Evolutionary conservation across 345 rosid species (phyloP).

Genomic region (Angophora floribunda): DNA sequence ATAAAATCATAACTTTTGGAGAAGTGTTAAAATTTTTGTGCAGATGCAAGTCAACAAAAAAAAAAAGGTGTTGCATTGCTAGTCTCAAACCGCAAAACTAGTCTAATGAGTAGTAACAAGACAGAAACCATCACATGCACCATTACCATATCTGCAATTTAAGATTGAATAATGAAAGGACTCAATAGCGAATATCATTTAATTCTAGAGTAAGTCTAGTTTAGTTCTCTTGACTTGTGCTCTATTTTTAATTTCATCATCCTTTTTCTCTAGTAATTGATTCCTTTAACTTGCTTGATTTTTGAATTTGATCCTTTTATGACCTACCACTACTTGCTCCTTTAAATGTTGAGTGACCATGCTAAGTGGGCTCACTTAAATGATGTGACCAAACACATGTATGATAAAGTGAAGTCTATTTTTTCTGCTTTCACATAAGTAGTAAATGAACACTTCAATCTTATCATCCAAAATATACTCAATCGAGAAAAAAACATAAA

Average conservation of each 20-base stretch:
- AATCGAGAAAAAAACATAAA: too few relatives aligned
- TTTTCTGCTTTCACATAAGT: neutral
- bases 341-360: neutral
- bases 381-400: neutral
- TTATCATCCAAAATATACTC: too few relatives aligned
- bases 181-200: neutral
- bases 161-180: neutral
- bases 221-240: neutral
- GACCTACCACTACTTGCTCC: neutral
- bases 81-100: neutral
- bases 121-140: neutral
- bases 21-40: neutral
- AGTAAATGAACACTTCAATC: too few relatives aligned
- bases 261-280: neutral
- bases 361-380: neutral
- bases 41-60: neutral
- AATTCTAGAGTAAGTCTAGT: neutral
- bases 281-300: neutral
- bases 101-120: neutral
- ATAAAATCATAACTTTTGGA: neutral
- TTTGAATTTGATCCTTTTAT: neutral
- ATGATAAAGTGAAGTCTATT: neutral
- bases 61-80: neutral
- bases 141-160: neutral
- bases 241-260: neutral